phyloP scores from a whole-genome alignment of 805 yeast species.

The Ogataea naganishii region DNA sequence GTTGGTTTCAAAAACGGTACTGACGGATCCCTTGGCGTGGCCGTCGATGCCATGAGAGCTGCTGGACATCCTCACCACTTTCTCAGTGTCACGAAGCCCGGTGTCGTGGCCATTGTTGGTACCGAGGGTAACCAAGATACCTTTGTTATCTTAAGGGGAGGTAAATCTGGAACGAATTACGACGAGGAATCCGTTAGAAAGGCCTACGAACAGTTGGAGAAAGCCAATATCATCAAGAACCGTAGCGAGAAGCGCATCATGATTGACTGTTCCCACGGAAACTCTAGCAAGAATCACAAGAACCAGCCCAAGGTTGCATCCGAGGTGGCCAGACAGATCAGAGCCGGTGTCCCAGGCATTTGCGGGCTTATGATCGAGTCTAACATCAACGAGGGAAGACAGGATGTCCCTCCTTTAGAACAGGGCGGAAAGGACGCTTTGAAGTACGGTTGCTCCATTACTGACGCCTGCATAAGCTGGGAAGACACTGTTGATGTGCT shows the following conservation, averaged over 20 bases:
- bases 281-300: slow-evolving; percentile 81
- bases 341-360: slow-evolving; percentile 63
- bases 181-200: slow-evolving; percentile 66
- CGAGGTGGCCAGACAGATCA: slow-evolving; percentile 68
- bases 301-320: slow-evolving; percentile 90
- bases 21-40: slow-evolving; percentile 91
- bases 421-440: slow-evolving; percentile 66
- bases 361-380: slow-evolving; percentile 98
- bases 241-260: slow-evolving; percentile 66
- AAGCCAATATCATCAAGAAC: slow-evolving; percentile 26
- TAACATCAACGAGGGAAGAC: slow-evolving; percentile 87
- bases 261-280: slow-evolving; percentile 98
- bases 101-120: slow-evolving; percentile 91
- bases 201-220: slow-evolving; percentile 52
- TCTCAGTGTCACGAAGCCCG: slow-evolving; percentile 91
- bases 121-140: slow-evolving; percentile 90
- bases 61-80: slow-evolving; percentile 93
- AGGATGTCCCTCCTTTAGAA: slow-evolving; percentile 65
- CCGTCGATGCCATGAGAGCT: slow-evolving; percentile 88
- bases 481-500: slow-evolving; percentile 72
- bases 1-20: slow-evolving; percentile 98
- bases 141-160: slow-evolving; percentile 92
- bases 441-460: slow-evolving; percentile 88
- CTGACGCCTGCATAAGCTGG: slow-evolving; percentile 97
- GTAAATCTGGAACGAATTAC: slow-evolving; percentile 85